Base-by-base conservation (phyloP, 2,329 filamentous ascomycete species). In the Fusarium mundagurra region DNA sequence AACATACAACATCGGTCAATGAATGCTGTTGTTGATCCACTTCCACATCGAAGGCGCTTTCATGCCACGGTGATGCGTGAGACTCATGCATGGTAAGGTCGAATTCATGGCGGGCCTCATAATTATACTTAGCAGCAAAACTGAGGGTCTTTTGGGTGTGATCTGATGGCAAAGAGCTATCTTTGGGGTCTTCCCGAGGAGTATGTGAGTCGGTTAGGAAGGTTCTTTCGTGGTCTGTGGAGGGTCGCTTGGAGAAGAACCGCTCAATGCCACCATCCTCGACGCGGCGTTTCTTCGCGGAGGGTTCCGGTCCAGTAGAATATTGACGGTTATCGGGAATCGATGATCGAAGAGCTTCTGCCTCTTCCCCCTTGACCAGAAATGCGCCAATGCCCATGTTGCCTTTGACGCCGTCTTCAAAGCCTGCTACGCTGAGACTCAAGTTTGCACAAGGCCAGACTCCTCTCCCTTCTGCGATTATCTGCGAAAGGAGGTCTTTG, bases 361-460 rank as follows among this genome's bases (percentile, higher is more conserved):
- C 90, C 80, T 92, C 90, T 41, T 92, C 90, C 41, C 91, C 92
- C 83, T 92, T 92, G 33, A 98, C 86, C n/a, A 99, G 86, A 79
- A 98, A 98, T 2, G 90, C 88, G 50, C 93, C 92, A 75, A 99
- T 98, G 39, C 93, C 94, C 86, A 92, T 92, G 79, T 98, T 98
- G 10, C 94, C 93, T 45, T 88, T 90, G 66, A 96, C 86, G 5
- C 94, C 93, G 74, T 98, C 95, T 81, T 98, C 95, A 74, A 98
- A 98, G 0, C 94, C 95, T n/a, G 91, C 92, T 31, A 98, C 94
- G 73, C 93, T 95, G 51, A 98, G 84, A 66, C 94, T 96, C 14
- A 99, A 86, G 79, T 98, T 96, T n/a, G 91, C 87, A 80, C 96
- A 98, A 12, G 96, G 96, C 94, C 95, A 98, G 22, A 93, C 92